These are phyloP conservation scores for Cladosporium colombiae DNA, from an alignment of 2,329 filamentous ascomycete genomes.

Conservation along the genomic window DNA sequence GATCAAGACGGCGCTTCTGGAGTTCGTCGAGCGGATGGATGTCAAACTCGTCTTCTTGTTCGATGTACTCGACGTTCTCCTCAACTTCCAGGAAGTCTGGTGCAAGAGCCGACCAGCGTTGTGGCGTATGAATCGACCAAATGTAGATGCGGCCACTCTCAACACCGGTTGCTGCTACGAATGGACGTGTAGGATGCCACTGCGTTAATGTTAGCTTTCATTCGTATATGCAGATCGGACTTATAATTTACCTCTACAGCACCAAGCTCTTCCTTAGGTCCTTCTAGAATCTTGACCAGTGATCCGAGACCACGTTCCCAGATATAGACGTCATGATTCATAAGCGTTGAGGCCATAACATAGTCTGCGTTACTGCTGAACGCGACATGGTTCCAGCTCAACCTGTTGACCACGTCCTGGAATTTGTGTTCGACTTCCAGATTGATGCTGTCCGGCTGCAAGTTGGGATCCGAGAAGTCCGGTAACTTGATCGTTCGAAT, in stretches of 20 bases:
- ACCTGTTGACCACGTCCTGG: conserved; percentile 90
- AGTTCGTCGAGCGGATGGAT: conserved; percentile 95
- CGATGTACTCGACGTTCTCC: conserved; percentile 96
- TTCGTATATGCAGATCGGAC: neutral
- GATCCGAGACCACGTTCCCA: conserved; percentile 95
- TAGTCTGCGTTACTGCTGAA: conserved; percentile 95
- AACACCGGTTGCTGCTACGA: conserved; percentile 87
- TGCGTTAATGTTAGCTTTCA: conserved; percentile 22
- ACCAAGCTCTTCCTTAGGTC: conserved; percentile 92
- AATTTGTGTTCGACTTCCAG: conserved; percentile 96
- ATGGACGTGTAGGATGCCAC: conserved; percentile 87
- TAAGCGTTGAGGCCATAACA: conserved; percentile 92
- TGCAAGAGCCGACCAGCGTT: conserved; percentile 95
- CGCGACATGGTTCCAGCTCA: conserved; percentile 96
- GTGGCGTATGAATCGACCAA: conserved; percentile 92
- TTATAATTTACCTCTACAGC: conserved; percentile 65
- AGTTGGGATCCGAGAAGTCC: conserved; percentile 62
- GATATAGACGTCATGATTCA: conserved; percentile 98
- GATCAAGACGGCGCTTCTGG: conserved; percentile 83
- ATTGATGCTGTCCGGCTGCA: conserved; percentile 83
- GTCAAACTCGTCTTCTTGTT: conserved; percentile 96
- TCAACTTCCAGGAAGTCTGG: conserved; percentile 97
- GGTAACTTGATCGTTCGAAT: conserved; percentile 91
- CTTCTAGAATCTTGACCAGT: conserved; percentile 93
- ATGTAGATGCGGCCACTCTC: conserved; percentile 93